phyloP scores from a whole-genome alignment of 2,329 filamentous ascomycete genomes.

The Pseudogymnoascus sp. region DNA sequence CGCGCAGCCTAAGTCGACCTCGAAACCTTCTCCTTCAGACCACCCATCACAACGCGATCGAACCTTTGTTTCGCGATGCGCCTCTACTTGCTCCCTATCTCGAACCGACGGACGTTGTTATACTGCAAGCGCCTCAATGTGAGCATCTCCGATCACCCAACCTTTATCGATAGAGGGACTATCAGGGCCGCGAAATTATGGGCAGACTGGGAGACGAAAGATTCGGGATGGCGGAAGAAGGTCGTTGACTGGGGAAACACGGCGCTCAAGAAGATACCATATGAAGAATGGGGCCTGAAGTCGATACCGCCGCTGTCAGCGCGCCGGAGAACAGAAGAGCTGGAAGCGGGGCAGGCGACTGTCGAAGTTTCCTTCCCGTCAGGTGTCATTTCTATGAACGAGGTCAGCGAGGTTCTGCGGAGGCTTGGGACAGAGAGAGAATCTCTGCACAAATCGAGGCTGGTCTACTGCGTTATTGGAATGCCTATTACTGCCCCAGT shows the following conservation, averaged over 20 bases:
- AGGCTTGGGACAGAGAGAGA: slow-evolving; percentile 74
- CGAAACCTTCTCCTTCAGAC: not conserved
- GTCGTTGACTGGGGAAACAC: slow-evolving; percentile 82
- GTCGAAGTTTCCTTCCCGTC: slow-evolving; percentile 72
- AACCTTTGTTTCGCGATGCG: slow-evolving; percentile 53
- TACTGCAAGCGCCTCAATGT: slow-evolving; percentile 74
- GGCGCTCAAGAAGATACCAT: slow-evolving; percentile 79
- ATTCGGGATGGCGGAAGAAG: slow-evolving; percentile 79
- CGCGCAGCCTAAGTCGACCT: slow-evolving; percentile 1
- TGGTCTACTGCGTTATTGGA: slow-evolving; percentile 73
- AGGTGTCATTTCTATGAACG: slow-evolving; percentile 56
- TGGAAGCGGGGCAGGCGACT: slow-evolving; percentile 56
- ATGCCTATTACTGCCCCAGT: slow-evolving; percentile 81
- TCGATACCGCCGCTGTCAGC: slow-evolving; percentile 77
- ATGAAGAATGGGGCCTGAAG: slow-evolving; percentile 96
- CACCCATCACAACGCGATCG: not conserved
- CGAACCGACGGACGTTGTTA: slow-evolving; percentile 80
- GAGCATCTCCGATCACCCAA: slow-evolving; percentile 44
- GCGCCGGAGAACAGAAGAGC: slow-evolving; percentile 53
- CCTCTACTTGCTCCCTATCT: slow-evolving; percentile 87
- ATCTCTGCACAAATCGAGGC: slow-evolving; percentile 62
- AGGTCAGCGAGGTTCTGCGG: slow-evolving; percentile 57
- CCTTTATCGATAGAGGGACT: slow-evolving; percentile 60
- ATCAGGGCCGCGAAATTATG: slow-evolving; percentile 68
- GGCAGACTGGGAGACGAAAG: slow-evolving; percentile 79